Base-by-base conservation (phyloP, 306 rosid species). In the Mimosa bimucronata region DNA sequence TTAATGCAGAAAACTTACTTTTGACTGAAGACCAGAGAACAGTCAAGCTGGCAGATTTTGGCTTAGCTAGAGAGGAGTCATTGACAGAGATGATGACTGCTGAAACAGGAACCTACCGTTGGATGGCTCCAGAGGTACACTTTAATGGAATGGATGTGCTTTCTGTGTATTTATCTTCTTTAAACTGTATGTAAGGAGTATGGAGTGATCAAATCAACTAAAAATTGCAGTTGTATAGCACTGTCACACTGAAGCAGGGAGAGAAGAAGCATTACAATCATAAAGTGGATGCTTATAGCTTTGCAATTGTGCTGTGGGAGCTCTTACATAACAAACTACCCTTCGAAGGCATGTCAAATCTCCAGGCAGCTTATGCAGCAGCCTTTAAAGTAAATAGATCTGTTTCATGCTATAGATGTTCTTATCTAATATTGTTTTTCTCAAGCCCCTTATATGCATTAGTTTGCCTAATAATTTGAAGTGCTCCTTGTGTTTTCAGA, bases 261-360 rank as follows among this genome's bases (percentile, higher is more conserved):
- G 98, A 94, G 88, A 92, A 92, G 85, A 94, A 91, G 89, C 98
- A 94, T 83, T 94, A 94, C 88, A 94, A 88, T 87, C 98, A 92
- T 83, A 94, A 91, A 85, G 98, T 94, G 16, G 98, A 94, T 86
- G 97, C 94, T 50, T 92, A 94, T 79, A 91, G 97, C 88, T 94
- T 92, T 73, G 97, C 97, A 31, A 94, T 94, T 2, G 98, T 94
- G 82, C 82, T 94, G 85, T 94, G 97, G 98, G 98, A 94, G 87
- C 95, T 94, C 62, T 87, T 94, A 9, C 92, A 92, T 89, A 94
- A 94, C 89, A 94, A 85, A 82, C 83, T 92, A 87, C 98, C 98
- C 29, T 94, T 94, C 66, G 94, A 94, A 90, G 98, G 98, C 90
- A 94, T 94, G 98, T 92, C 98, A 71, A 94, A 94, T 84, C 98